Evolutionary conservation across 2,329 filamentous ascomycete genomes (phyloP).

Genomic region (Alternaria triticina): DNA sequence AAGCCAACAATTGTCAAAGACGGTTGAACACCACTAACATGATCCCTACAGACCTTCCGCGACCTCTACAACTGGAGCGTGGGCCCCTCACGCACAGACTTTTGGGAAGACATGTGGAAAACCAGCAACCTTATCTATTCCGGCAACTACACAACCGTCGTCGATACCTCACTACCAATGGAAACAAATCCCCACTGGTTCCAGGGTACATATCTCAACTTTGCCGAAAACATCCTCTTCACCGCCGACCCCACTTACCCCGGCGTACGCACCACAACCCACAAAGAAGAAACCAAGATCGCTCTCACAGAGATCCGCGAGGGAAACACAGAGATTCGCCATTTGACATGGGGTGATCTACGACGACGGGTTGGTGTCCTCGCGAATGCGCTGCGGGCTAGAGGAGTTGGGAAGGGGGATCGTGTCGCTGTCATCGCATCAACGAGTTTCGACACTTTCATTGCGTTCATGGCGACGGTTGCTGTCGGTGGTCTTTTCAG

Average conservation of each 20-base stretch:
- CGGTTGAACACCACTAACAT: neutral
- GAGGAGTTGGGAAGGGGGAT: constrained; percentile 74
- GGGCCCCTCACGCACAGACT: constrained; percentile 58
- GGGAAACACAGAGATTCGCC: constrained; percentile 59
- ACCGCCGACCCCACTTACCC: constrained; percentile 53
- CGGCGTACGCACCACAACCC: constrained; percentile 57
- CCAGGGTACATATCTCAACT: constrained; percentile 74
- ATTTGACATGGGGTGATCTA: constrained; percentile 73
- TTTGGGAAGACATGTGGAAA: constrained; percentile 45
- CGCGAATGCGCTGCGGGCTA: constrained; percentile 69
- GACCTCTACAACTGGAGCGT: constrained; percentile 76
- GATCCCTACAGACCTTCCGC: constrained; percentile 64
- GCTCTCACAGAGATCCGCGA: constrained; percentile 77
- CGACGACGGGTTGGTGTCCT: constrained; percentile 64
- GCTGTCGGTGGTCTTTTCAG: constrained; percentile 78
- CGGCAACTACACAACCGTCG: constrained; percentile 50
- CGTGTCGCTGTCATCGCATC: constrained; percentile 76
- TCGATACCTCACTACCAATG: constrained; percentile 74
- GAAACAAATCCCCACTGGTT: constrained; percentile 80
- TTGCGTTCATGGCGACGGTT: constrained; percentile 72
- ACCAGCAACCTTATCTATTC: constrained; percentile 37
- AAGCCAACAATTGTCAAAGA: neutral
- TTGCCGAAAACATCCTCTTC: constrained; percentile 81
- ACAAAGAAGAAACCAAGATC: constrained; percentile 74
- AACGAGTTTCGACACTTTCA: constrained; percentile 76